Evolutionary conservation across 2,329 filamentous ascomycete species (phyloP), one percentile per base, ranked within the genome.

Genomic region (Rugonectria rugulosa): DNA sequence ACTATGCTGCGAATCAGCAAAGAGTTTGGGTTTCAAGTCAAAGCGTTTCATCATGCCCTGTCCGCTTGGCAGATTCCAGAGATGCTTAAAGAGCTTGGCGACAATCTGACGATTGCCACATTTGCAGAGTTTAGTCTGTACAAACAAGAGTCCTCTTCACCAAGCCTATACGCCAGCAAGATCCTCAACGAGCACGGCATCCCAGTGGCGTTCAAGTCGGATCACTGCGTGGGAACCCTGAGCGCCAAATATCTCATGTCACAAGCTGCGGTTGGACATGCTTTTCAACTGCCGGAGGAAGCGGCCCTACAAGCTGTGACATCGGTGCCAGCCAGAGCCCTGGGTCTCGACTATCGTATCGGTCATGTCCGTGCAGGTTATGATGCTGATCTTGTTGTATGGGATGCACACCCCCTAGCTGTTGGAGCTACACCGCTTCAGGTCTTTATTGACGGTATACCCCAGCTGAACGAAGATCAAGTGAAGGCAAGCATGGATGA

Each of bases 341-440:
- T 80, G 2, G 73, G 77, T 27, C 68, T 78, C 21, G 73, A 73
- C 38, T 68, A 78, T 53, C 73, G 79, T 2, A 71, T 81, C 3
- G 79, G 79, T 3, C 79, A 75, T 53, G 69, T 69, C 8, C 72
- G 72, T 12, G 62, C 74, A 4, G 78, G 79, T 4, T 81, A 79
- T 53, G 80, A 82, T 62, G 80, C 79, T 12, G 79, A 82, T 53
- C 61, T 82, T 24, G 79, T 79, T 5, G 70, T 81, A 5, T 81
- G 79, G 79, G 75, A 81, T 53, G 72, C 72, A 0, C 77, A 81
- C 56, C 79, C 79, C 3, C 69, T 81, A 2, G 69, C 73, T 11
- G 61, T 77, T 14, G 79, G 78, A 6, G 77, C 79, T 10, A 79
- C 73, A 4, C 75, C 79, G 4, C 61, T 76, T 9, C 77, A 81